Evolutionary conservation across 1,284 basidiomycete species (phyloP), one percentile per base, ranked within the genome.

Genomic region (Cryptococcus floricola): DNA sequence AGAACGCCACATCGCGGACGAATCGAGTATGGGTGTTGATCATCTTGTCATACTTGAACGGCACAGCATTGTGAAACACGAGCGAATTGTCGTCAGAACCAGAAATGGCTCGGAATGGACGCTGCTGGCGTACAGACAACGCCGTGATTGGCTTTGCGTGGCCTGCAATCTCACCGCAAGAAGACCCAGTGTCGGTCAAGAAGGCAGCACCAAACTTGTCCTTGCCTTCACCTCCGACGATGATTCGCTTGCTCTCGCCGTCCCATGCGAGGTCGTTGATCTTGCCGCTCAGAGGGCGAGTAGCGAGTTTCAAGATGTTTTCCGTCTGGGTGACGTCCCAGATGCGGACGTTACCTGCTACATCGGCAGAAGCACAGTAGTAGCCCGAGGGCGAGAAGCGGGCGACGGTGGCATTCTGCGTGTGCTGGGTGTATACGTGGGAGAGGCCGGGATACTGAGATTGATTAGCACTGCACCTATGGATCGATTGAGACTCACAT

Each of bases 191-290:
- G 64, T 91, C 89, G 75, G 91, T 84, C 79, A 90, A 86, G 77
- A 94, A 92, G 0, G 89, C 89, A 60, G 88, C 85, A 10, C 88
- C 91, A 66, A 90, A 93, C 87, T 87, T 89, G 70, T 94, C 94
- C 61, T 86, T 83, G 42, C 95, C 95, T 60, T 97, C 91, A 48
- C 96, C 96, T n/a, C 93, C 95, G 16, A 88, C 92, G 50, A 98
- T 88, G 64, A 99, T 88, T 14, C 96, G 84, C 77, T 98, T 96
- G 69, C 89, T 91, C 75, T 98, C 96, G 4, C 88, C 89, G 70
- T 98, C 96, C 93, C 94, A 98, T 19, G 87, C 87, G 5, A 98
- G 82, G 77, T 98, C 96, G 67, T 93, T 94, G 67, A 98, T 84
- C 55, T 82, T 83, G 3, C 92, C 93, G 1, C 86, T 84, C 44